phyloP scores from a whole-genome alignment of 306 rosid genomes.

The Cicer chorassanicum region DNA sequence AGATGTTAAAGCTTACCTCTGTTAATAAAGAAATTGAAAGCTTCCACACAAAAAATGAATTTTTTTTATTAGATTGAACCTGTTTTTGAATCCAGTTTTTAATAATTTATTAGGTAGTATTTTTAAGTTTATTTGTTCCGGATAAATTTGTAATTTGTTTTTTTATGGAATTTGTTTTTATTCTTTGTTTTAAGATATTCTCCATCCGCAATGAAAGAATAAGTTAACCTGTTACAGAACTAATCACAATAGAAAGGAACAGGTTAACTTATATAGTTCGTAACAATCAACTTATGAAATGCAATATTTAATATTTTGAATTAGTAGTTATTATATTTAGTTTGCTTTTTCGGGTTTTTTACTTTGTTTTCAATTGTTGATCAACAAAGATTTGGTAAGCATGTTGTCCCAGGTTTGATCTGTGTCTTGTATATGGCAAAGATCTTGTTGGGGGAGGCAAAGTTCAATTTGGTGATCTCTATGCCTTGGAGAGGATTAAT shows the following conservation, averaged over 20 bases:
- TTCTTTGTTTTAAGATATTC: too few relatives aligned
- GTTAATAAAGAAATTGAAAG: too few relatives aligned
- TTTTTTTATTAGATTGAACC: too few relatives aligned
- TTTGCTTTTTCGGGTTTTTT: neutral
- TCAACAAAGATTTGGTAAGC: neutral
- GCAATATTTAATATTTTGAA: neutral
- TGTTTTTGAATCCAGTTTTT: too few relatives aligned
- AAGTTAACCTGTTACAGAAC: too few relatives aligned
- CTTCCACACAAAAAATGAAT: too few relatives aligned
- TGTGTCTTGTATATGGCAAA: neutral
- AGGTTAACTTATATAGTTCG: neutral
- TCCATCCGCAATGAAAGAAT: too few relatives aligned
- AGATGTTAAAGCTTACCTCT: too few relatives aligned
- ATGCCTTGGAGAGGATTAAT: neutral
- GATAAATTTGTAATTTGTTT: neutral
- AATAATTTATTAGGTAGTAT: too few relatives aligned
- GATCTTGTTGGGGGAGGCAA: neutral
- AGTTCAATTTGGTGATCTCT: neutral
- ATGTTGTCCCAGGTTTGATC: neutral
- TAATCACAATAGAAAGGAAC: neutral
- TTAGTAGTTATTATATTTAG: neutral
- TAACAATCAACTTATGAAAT: neutral
- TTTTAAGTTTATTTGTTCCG: neutral
- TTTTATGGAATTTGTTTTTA: neutral
- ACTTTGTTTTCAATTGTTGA: neutral